Conservation (phyloP, 176 grass and related monocot species). For the Saccharum spontaneum region DNA sequence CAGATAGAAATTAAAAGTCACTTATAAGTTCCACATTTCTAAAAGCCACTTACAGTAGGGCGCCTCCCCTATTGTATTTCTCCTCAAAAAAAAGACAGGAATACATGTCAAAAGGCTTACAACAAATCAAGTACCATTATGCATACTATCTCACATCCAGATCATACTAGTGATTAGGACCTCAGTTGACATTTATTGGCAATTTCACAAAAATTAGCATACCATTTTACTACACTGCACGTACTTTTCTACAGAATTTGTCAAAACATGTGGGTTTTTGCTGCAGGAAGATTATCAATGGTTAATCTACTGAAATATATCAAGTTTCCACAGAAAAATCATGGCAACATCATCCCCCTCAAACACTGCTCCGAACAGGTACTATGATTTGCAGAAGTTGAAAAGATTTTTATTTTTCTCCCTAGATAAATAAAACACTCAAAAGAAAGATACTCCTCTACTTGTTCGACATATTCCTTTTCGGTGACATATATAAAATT, state of each 20-base stretch:
- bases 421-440: not conserved
- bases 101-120: not conserved
- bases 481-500: not conserved
- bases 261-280: not conserved
- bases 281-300: not conserved
- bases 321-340: not conserved
- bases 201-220: not conserved
- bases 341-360: not conserved
- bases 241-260: not conserved
- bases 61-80: not conserved
- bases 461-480: conserved; percentile 12
- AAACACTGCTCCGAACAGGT: not conserved
- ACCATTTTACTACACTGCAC: not conserved
- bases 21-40: conserved; percentile 12
- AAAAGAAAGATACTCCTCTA: not conserved
- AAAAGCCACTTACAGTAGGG: not conserved
- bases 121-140: too few relatives aligned
- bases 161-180: conserved; percentile 1
- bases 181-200: not conserved
- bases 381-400: not conserved
- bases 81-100: not conserved
- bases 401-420: not conserved
- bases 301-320: not conserved
- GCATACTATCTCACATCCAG: conserved; percentile 2
- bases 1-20: conserved; percentile 11